A percentile compares a stretch with the other conserved stretches of the same genome.
Evolutionary conservation across 345 rosid species (phyloP).

Genomic region (Eucalyptus sp.): DNA sequence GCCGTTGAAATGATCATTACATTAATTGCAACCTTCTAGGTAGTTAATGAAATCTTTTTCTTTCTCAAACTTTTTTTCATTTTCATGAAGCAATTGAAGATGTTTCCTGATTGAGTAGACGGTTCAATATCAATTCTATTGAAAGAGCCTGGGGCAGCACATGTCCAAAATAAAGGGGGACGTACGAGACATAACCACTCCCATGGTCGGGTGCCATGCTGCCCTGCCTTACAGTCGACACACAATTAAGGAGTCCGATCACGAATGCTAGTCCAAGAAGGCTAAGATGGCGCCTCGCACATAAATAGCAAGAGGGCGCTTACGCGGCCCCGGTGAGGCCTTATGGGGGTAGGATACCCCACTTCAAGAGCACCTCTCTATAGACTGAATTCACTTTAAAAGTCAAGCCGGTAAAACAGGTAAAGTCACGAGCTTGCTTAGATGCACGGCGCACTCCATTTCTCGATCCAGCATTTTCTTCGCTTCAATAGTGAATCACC

Average conservation of each 20-base stretch:
- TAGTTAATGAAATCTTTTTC: neutral
- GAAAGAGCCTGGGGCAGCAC: neutral
- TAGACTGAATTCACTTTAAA: neutral
- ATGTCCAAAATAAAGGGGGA: neutral
- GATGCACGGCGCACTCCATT: neutral
- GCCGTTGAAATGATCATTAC: neutral
- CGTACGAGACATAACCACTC: neutral
- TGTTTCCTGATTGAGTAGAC: neutral
- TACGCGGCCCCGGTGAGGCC: neutral
- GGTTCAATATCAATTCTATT: neutral
- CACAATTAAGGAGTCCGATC: neutral
- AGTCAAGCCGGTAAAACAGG: neutral
- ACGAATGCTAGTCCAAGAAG: neutral
- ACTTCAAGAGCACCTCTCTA: neutral
- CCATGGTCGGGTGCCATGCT: fast-evolving
- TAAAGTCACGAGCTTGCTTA: neutral
- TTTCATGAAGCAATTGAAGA: neutral
- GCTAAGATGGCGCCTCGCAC: neutral
- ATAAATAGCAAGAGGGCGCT: neutral
- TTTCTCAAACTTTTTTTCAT: fast-evolving
- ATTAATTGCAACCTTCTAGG: neutral
- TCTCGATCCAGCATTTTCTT: neutral
- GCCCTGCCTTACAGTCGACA: neutral
- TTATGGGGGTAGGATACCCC: neutral
- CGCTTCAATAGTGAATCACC: neutral